Conservation (phyloP, 768 basidiomycete genomes). For the Collybia sordida region DNA sequence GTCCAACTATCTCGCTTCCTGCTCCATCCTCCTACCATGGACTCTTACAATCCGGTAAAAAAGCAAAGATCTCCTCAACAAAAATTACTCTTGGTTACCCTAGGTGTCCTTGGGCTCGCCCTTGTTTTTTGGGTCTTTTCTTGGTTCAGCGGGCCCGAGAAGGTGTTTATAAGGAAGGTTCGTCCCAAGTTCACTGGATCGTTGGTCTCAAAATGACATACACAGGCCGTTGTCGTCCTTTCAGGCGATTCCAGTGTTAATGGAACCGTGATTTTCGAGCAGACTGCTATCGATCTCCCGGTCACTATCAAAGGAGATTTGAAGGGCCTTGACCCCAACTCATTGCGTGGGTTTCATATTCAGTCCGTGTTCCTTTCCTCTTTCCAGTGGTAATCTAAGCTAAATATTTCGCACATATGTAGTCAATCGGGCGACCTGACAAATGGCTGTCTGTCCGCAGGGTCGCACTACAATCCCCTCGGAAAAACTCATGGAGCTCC, state of each 20-base stretch:
- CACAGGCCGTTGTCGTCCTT: constrained; percentile 49
- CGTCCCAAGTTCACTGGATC: not conserved
- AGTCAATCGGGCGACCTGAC: constrained; percentile 60
- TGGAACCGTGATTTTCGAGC: constrained; percentile 69
- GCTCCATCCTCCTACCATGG: not conserved
- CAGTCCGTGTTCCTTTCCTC: constrained; percentile 49
- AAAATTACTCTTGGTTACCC: not conserved
- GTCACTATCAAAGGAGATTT: constrained; percentile 67
- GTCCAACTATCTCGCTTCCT: too few species aligned
- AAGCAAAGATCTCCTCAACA: not conserved
- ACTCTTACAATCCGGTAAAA: not conserved
- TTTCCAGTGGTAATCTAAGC: not conserved
- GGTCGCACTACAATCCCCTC: constrained; percentile 78
- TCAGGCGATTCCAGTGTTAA: constrained; percentile 57
- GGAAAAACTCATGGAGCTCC: constrained; percentile 66
- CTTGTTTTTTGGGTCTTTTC: constrained; percentile 9
- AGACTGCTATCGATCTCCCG: constrained; percentile 44
- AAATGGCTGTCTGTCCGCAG: constrained; percentile 66
- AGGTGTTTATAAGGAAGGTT: constrained; percentile 19
- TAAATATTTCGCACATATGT: not conserved
- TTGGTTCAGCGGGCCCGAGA: constrained; percentile 2
- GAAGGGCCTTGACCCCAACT: constrained; percentile 54
- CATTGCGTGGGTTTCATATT: constrained; percentile 75
- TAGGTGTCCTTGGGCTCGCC: constrained; percentile 5
- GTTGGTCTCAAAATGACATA: not conserved